Evolutionary conservation across 2,329 filamentous ascomycete genomes (phyloP), one percentile per base, ranked within the genome.

Genomic region (Neurospora crassa): DNA sequence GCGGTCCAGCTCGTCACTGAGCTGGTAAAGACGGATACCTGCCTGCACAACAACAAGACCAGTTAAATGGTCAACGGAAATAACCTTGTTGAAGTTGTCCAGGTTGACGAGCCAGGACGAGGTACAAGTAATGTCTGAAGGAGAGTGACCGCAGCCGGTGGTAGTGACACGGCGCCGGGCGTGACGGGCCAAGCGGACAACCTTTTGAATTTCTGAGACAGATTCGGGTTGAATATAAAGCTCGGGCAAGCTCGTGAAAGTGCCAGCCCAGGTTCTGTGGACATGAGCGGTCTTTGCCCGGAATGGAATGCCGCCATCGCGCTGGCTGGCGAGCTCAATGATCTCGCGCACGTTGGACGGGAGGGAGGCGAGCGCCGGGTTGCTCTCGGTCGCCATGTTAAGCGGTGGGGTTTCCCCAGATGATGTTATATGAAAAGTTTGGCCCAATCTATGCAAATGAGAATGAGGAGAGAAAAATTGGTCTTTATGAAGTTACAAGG

Each of bases 81-180:
- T 79, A 40, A 98, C 87, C 70, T 87, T 84, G 78, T 89, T 89
- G 82, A 92, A 93, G 74, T 91, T 86, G 83, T 99, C 96, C 73
- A 99, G 88, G 80, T 97, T 98, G 76, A 98, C 85, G 79, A 97
- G 90, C 96, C 96, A 98, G 74, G 92, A 92, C 18, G 92, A 96
- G 5, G 94, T 97, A 82, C 93, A 97, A 5, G 95, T 98, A 63
- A 99, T 83, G 78, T 95, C 91, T 74, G 92, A 96, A 8, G 95
- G 96, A 70, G 94, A 97, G 83, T 99, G 95, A 71, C 90, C 93
- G 77, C 92, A 95, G 72, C 96, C 95, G n/a, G 94, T 91, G 6
- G 92, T 92, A 43, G 94, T 91, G 72, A 99, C 83, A 72, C 94
- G 91, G 67, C 92, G 90, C 59, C 94, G 89, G 81, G 92, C 96